Percentiles rank a stretch among this genome's conserved stretches.
These are phyloP conservation scores for Pseudozyma sp. DNA, from an alignment of 1,284 basidiomycete genomes.

Conservation along the genomic window DNA sequence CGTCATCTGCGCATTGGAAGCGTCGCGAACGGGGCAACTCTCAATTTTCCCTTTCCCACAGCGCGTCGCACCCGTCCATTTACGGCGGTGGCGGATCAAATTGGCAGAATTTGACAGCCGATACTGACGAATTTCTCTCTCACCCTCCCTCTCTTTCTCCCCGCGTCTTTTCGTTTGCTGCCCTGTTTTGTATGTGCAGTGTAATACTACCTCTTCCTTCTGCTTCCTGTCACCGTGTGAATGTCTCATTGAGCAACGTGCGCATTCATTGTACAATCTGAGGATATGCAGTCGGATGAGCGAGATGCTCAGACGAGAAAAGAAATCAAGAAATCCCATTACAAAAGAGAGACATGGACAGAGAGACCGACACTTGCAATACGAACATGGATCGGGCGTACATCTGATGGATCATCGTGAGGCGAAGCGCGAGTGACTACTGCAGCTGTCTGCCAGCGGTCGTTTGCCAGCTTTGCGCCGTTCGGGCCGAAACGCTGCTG, in stretches of 20 bases:
- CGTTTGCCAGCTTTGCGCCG: slow-evolving; percentile 7
- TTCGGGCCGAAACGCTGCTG: background rate
- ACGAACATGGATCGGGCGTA: no score
- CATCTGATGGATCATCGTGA: no score
- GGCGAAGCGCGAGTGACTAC: background rate
- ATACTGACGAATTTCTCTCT: background rate
- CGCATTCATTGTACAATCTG: no score
- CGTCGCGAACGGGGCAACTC: slow-evolving; percentile 39
- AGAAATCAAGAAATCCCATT: no score
- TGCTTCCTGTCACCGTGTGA: background rate
- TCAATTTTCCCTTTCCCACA: slow-evolving; percentile 10
- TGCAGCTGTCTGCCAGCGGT: background rate
- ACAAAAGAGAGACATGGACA: no score
- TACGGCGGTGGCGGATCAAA: slow-evolving; percentile 19
- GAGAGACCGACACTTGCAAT: no score
- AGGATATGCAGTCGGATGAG: no score
- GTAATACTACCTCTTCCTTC: background rate
- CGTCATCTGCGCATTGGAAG: background rate
- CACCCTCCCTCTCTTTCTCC: background rate
- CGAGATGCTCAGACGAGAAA: no score
- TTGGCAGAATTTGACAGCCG: slow-evolving; percentile 36
- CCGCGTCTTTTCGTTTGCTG: no score
- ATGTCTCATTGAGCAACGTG: background rate
- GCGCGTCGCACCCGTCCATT: background rate
- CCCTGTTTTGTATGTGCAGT: no score